Evolutionary conservation across 1,139 yeast species (phyloP).

Genomic region (Hyphopichia buzzinii): DNA sequence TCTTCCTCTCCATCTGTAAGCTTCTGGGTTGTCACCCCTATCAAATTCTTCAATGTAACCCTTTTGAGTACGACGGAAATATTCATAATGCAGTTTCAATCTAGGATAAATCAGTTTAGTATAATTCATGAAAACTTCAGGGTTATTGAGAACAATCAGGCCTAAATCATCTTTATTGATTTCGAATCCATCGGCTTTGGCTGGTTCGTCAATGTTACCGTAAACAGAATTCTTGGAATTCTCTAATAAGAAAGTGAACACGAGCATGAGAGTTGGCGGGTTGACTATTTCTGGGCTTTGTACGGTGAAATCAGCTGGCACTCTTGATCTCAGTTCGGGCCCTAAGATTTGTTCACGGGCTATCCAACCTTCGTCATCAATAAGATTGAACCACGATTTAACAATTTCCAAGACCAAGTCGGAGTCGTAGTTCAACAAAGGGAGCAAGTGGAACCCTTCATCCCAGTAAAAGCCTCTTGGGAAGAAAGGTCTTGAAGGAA

Average conservation of each 20-base stretch:
- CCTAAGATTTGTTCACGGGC: slow-evolving; percentile 96
- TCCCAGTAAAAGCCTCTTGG: slow-evolving; percentile 99
- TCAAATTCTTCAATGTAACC: slow-evolving; percentile 77
- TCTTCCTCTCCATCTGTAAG: slow-evolving; percentile 92
- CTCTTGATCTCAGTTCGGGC: slow-evolving; percentile 83
- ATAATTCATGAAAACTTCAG: slow-evolving; percentile 60
- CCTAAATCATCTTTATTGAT: slow-evolving; percentile 33
- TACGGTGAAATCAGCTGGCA: slow-evolving; percentile 79
- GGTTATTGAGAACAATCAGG: slow-evolving; percentile 53
- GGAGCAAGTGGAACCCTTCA: slow-evolving; percentile 92
- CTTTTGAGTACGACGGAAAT: slow-evolving; percentile 80
- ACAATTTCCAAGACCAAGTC: slow-evolving; percentile 80
- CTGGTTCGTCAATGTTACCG: slow-evolving; percentile 24
- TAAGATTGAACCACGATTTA: slow-evolving; percentile 82
- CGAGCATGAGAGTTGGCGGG: slow-evolving; percentile 90
- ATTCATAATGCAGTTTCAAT: slow-evolving; percentile 72
- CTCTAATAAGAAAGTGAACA: slow-evolving; percentile 66
- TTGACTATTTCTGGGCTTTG: slow-evolving; percentile 92
- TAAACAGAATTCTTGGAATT: slow-evolving; percentile 23
- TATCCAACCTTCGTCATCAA: slow-evolving; percentile 94
- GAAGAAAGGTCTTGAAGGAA: slow-evolving; percentile 91
- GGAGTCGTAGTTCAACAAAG: slow-evolving; percentile 77
- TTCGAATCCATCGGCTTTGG: slow-evolving; percentile 15
- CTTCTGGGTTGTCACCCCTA: slow-evolving; percentile 59
- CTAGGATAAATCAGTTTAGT: slow-evolving; percentile 73